Evolutionary conservation across 495 filamentous ascomycete species (phyloP).

Genomic region (Viridothelium virens): DNA sequence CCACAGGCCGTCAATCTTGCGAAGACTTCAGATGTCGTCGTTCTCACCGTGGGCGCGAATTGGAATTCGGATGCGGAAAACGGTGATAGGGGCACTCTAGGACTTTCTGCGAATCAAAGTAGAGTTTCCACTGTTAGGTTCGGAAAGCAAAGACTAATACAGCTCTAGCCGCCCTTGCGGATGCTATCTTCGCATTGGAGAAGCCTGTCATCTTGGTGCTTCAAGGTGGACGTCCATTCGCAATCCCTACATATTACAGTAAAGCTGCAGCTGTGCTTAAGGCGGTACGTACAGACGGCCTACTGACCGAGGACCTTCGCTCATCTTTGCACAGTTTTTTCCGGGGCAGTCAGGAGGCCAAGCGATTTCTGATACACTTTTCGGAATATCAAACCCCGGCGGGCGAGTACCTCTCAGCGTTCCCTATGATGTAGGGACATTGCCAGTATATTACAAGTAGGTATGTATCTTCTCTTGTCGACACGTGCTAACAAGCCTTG

Average conservation of each 20-base stretch:
- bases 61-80: constrained; percentile 43
- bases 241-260: constrained; percentile 36
- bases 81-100: constrained; percentile 39
- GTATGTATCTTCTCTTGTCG: constrained; percentile 18
- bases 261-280: constrained; percentile 35
- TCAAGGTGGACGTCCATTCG: constrained; percentile 40
- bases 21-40: constrained; percentile 34
- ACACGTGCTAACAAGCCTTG: not conserved
- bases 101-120: constrained; percentile 16
- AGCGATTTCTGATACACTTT: constrained; percentile 42
- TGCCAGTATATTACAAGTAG: constrained; percentile 39
- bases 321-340: constrained; percentile 25
- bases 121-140: not conserved
- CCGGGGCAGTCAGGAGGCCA: constrained; percentile 43
- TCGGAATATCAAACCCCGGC: constrained; percentile 40
- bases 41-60: constrained; percentile 40
- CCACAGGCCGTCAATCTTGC: constrained; percentile 27
- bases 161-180: constrained; percentile 24
- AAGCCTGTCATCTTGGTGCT: constrained; percentile 41
- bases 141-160: not conserved
- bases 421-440: constrained; percentile 34
- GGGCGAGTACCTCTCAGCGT: constrained; percentile 38
- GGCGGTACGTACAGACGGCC: constrained; percentile 13
- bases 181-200: constrained; percentile 34
- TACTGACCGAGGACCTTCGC: not conserved